phyloP scores from a whole-genome alignment of 1,284 basidiomycete species.

The Thecaphora thlaspeos region DNA sequence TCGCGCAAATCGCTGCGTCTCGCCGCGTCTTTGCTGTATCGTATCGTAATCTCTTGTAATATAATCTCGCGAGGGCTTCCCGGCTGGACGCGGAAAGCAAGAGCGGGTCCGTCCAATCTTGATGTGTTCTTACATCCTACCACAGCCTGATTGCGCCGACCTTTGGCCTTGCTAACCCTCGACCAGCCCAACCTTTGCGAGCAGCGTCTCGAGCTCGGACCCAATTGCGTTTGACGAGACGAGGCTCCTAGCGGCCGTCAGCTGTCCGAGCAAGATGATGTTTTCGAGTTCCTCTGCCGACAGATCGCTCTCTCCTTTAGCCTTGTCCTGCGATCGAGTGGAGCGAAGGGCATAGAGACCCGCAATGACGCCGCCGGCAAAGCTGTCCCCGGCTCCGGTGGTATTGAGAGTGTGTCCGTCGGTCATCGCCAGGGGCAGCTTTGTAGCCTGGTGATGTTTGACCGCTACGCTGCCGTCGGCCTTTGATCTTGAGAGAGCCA shows the following conservation, averaged over 20 bases:
- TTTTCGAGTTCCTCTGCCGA: conserved; percentile 7
- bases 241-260: conserved; percentile 21
- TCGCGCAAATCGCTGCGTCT: no score
- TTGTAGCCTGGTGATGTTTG: conserved; percentile 25
- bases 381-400: conserved; percentile 55
- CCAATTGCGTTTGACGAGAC: conserved; percentile 21
- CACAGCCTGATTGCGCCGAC: no score
- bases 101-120: no score
- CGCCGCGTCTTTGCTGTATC: no score
- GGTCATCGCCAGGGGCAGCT: conserved; percentile 1
- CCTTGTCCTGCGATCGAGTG: no score
- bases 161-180: neutral
- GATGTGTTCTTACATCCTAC: no score
- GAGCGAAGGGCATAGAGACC: conserved; percentile 12
- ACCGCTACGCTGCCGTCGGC: conserved; percentile 25
- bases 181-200: conserved; percentile 1
- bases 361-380: conserved; percentile 47
- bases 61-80: no score
- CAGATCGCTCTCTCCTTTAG: no score
- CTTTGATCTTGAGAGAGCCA: neutral
- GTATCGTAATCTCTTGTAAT: no score
- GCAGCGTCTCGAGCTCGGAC: conserved; percentile 13
- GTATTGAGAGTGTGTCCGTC: conserved; percentile 36
- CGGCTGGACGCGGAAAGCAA: no score
- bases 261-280: conserved; percentile 20